Evolutionary conservation across 2,329 filamentous ascomycete species (phyloP).

Genomic region (Fusarium ambrosium): DNA sequence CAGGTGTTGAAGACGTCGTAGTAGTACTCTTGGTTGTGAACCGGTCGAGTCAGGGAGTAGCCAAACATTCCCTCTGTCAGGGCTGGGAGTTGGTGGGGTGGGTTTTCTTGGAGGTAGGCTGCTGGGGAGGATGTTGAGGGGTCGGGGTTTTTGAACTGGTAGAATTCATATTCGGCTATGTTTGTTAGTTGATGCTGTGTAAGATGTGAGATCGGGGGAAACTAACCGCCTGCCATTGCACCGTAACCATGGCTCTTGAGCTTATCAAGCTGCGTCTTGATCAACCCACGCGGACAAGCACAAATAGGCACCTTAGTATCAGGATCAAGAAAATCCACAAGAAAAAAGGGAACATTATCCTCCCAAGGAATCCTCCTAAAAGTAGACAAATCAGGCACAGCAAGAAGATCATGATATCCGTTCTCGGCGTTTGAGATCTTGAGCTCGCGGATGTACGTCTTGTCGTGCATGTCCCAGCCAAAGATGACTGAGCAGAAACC

Average conservation of each 20-base stretch:
- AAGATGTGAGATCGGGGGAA: neutral
- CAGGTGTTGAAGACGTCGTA: constrained; percentile 89
- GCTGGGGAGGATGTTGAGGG: constrained; percentile 74
- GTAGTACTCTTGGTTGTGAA: constrained; percentile 93
- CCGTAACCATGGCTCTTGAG: constrained; percentile 77
- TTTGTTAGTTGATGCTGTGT: neutral
- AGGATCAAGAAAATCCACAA: constrained; percentile 86
- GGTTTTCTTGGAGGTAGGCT: constrained; percentile 79
- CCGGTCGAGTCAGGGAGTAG: constrained; percentile 87
- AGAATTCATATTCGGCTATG: constrained; percentile 94
- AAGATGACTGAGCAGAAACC: constrained; percentile 96
- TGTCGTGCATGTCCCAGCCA: constrained; percentile 97
- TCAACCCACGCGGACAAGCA: constrained; percentile 82
- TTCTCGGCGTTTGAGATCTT: constrained; percentile 91
- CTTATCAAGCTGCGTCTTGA: constrained; percentile 77
- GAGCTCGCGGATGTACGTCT: constrained; percentile 88
- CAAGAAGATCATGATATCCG: constrained; percentile 88
- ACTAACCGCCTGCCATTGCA: constrained; percentile 89
- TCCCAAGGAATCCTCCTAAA: constrained; percentile 94
- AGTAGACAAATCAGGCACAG: constrained; percentile 81
- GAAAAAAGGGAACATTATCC: constrained; percentile 85
- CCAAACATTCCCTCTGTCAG: constrained; percentile 97
- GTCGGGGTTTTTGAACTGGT: constrained; percentile 82
- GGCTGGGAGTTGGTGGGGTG: constrained; percentile 78
- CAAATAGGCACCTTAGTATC: constrained; percentile 79